Evolutionary conservation across 306 rosid species (phyloP).

Genomic region (Purshia tridentata): DNA sequence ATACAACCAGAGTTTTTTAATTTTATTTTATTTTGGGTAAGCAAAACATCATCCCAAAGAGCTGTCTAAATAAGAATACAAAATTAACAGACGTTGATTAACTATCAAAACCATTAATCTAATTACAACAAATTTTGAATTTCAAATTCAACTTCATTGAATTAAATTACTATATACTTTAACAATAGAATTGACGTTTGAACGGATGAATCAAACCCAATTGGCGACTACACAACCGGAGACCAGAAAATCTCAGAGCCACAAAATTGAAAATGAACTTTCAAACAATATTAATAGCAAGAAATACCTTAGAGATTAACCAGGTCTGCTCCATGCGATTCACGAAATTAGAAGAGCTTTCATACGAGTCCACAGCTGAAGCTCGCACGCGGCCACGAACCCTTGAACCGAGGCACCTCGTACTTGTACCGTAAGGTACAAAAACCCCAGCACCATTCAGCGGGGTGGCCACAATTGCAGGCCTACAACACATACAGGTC

Average conservation of each 20-base stretch:
- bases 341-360: slow-evolving; percentile 62
- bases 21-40: too few species aligned
- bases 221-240: neutral
- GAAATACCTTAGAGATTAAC: slow-evolving; percentile 79
- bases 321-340: slow-evolving; percentile 83
- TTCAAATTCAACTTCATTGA: neutral
- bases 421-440: slow-evolving; percentile 20
- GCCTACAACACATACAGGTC: slow-evolving; percentile 30
- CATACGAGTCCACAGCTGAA: slow-evolving; percentile 68
- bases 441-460: slow-evolving; percentile 9
- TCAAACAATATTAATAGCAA: neutral
- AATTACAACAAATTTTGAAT: neutral
- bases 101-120: neutral
- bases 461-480: slow-evolving; percentile 28
- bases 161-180: neutral
- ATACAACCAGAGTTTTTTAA: neutral
- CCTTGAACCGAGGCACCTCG: slow-evolving; percentile 30
- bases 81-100: too few species aligned
- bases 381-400: slow-evolving; percentile 48
- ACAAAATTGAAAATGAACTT: neutral
- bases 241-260: too few species aligned
- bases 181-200: neutral
- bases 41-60: neutral
- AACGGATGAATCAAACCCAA: neutral
- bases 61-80: too few species aligned